Evolutionary conservation across 192 early-diverging fungal species (phyloP).

Genomic region (Linnemannia exigua): DNA sequence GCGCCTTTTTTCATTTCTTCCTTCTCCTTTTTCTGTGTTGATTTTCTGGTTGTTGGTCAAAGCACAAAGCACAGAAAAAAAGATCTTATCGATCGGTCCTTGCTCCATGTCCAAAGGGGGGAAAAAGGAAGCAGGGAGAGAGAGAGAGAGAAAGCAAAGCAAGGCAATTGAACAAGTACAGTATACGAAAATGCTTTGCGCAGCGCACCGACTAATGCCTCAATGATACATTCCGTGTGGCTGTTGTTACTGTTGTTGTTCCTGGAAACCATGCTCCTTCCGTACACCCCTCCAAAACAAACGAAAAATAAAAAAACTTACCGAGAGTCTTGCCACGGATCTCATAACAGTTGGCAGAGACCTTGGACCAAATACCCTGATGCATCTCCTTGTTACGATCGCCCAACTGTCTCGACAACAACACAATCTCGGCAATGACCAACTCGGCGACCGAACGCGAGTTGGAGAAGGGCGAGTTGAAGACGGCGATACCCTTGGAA

Average conservation of each 20-base stretch:
- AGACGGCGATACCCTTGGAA: conserved; percentile 91
- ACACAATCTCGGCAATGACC: conserved; percentile 94
- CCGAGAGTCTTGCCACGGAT: conserved; percentile 95
- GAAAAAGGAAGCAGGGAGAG: not conserved
- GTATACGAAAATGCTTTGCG: no score
- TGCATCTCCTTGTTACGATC: conserved; percentile 97
- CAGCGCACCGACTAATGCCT: no score
- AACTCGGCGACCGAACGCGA: conserved; percentile 96
- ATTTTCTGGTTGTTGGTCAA: not conserved
- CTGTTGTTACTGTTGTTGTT: no score
- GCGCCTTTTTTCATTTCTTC: not conserved
- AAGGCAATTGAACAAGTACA: no score
- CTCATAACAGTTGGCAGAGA: conserved; percentile 88
- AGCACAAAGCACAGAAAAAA: not conserved
- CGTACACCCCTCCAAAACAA: not conserved
- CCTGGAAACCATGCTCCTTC: no score
- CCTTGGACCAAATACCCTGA: conserved; percentile 93
- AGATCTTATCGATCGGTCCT: not conserved
- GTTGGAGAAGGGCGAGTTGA: conserved; percentile 99
- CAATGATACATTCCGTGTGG: no score
- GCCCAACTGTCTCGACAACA: conserved; percentile 90
- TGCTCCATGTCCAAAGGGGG: not conserved
- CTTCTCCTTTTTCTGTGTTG: not conserved
- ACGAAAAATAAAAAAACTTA: conserved; percentile 18
- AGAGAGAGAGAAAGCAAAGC: not conserved